These are phyloP conservation scores for Phytophthora sojae DNA, from an alignment of 352 stramenopile genomes.

Conservation along the genomic window DNA sequence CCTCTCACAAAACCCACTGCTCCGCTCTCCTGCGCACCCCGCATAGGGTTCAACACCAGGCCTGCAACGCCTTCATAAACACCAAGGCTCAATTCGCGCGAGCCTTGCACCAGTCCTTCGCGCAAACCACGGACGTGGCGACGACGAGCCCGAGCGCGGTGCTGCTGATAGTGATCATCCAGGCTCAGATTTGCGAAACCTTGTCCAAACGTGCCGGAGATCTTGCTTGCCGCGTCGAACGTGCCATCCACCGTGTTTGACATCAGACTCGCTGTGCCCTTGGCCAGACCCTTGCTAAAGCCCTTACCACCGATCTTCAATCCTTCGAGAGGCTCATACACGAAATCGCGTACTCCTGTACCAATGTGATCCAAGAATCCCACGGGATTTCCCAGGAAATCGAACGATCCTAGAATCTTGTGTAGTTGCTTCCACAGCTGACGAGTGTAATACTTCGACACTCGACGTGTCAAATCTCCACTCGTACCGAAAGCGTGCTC, in stretches of 20 bases:
- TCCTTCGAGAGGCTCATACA: constrained; percentile 96
- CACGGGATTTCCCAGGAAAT: constrained; percentile 90
- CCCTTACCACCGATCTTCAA: constrained; percentile 89
- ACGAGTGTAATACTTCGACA: constrained; percentile 92
- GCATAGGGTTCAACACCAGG: constrained; percentile 83
- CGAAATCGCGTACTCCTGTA: constrained; percentile 95
- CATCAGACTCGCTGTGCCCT: constrained; percentile 88
- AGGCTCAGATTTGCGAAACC: constrained; percentile 87
- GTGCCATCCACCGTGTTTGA: constrained; percentile 89
- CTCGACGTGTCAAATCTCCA: constrained; percentile 76
- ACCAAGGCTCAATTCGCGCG: constrained; percentile 84
- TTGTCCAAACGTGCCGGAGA: constrained; percentile 89
- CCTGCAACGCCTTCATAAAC: constrained; percentile 88
- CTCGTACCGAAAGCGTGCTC: constrained; percentile 92
- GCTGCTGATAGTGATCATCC: constrained; percentile 90
- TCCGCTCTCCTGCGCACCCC: constrained; percentile 79
- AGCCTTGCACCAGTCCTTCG: constrained; percentile 86
- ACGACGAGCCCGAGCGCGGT: constrained; percentile 77
- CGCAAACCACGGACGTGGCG: constrained; percentile 81
- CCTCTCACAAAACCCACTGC: constrained; percentile 87
- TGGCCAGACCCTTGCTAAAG: constrained; percentile 87
- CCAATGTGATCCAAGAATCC: constrained; percentile 95
- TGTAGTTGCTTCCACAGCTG: constrained; percentile 92
- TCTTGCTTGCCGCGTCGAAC: constrained; percentile 89
- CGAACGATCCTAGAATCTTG: constrained; percentile 89